phyloP scores from a whole-genome alignment of 257 asterid genomes.

The Voacanga thouarsii region DNA sequence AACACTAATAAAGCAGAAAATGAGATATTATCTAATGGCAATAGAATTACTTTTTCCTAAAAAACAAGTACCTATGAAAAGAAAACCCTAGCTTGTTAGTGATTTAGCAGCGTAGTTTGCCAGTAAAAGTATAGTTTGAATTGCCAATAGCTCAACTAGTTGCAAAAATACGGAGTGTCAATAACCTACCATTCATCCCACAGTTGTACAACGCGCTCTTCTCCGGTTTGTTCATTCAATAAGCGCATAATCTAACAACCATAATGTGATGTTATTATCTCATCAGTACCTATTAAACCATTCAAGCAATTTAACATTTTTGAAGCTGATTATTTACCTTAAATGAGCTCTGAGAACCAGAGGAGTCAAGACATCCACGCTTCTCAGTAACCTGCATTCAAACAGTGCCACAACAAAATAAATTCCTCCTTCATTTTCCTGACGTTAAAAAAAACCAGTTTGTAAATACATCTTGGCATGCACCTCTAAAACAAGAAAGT shows the following conservation, averaged over 20 bases:
- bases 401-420: slow-evolving; percentile 15
- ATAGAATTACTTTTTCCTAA: not conserved
- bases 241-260: slow-evolving; percentile 67
- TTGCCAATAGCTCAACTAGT: not conserved
- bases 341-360: slow-evolving; percentile 45
- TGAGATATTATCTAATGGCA: not conserved
- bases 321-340: slow-evolving; percentile 52
- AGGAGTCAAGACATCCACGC: slow-evolving; percentile 38
- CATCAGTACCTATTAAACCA: slow-evolving; percentile 15
- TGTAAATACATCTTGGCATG: slow-evolving; percentile 5
- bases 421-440: slow-evolving; percentile 14
- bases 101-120: not conserved
- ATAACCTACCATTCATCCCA: slow-evolving; percentile 83
- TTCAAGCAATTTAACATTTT: slow-evolving; percentile 22
- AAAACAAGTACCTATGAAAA: not conserved
- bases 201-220: slow-evolving; percentile 65
- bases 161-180: slow-evolving; percentile 1
- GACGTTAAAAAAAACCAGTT: slow-evolving; percentile 10
- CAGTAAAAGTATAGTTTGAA: not conserved
- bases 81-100: not conserved
- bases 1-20: not conserved
- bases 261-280: slow-evolving; percentile 14
- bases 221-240: slow-evolving; percentile 83
- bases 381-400: slow-evolving; percentile 64
- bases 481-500: slow-evolving; percentile 93